These are phyloP conservation scores for Rhizophora mangle DNA, from an alignment of 345 rosid species.

Conservation along the genomic window DNA sequence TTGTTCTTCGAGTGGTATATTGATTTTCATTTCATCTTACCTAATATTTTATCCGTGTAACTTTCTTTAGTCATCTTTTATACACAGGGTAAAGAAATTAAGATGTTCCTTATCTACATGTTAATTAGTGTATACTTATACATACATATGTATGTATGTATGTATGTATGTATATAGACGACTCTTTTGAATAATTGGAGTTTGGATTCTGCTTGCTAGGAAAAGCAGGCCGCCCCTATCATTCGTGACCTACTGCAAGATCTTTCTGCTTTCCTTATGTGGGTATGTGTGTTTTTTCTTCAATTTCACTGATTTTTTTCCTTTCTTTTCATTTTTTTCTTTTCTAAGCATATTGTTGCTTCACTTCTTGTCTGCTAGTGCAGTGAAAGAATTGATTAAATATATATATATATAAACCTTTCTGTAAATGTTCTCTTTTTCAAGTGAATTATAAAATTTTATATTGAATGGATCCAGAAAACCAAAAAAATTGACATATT, in stretches of 20 bases:
- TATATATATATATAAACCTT: neutral
- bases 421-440: no score
- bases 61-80: neutral
- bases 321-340: neutral
- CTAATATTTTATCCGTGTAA: neutral
- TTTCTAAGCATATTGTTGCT: neutral
- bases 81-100: neutral
- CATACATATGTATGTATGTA: no score
- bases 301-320: neutral
- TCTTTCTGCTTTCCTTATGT: conserved; percentile 60
- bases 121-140: no score
- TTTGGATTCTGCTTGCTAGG: conserved; percentile 32
- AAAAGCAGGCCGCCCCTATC: conserved; percentile 68
- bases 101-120: neutral
- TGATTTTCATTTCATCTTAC: neutral
- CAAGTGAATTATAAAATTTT: no score
- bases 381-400: neutral
- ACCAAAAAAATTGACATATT: neutral
- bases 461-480: no score
- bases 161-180: no score
- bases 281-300: conserved; percentile 48
- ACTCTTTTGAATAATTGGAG: no score
- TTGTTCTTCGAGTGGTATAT: conserved; percentile 64
- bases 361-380: neutral
- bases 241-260: conserved; percentile 63